These are phyloP conservation scores for Teunomyces cretensis DNA, from an alignment of 805 yeast species.

Conservation along the genomic window DNA sequence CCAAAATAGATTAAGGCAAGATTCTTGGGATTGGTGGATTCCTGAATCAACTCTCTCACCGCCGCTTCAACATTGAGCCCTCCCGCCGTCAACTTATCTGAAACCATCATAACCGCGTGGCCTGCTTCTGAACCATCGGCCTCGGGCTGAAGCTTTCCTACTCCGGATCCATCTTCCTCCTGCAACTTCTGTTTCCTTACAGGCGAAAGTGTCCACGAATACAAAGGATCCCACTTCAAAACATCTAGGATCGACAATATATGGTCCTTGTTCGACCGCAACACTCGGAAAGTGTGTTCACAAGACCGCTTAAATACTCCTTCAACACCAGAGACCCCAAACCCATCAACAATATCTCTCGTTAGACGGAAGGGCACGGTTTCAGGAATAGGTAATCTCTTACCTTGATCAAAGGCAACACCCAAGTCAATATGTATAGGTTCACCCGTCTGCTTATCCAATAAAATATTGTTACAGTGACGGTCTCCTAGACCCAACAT, in stretches of 20 bases:
- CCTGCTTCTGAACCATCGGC: constrained; percentile 71
- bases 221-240: constrained; percentile 86
- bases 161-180: constrained; percentile 28
- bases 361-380: constrained; percentile 91
- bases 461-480: constrained; percentile 83
- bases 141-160: constrained; percentile 17
- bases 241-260: constrained; percentile 84
- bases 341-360: constrained; percentile 86
- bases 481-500: constrained; percentile 93
- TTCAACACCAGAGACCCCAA: constrained; percentile 82
- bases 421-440: constrained; percentile 96
- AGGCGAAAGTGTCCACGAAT: constrained; percentile 88
- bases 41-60: constrained; percentile 74
- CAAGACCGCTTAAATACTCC: constrained; percentile 76
- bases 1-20: constrained; percentile 78
- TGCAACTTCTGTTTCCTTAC: constrained; percentile 57
- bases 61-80: constrained; percentile 81
- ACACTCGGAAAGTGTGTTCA: constrained; percentile 67
- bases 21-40: constrained; percentile 68
- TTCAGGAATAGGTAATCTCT: constrained; percentile 81
- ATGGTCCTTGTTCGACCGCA: constrained; percentile 63
- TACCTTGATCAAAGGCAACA: constrained; percentile 95
- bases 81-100: constrained; percentile 62
- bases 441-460: constrained; percentile 83
- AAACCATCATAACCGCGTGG: constrained; percentile 71